These are phyloP conservation scores for Colletotrichum godetiae DNA, from an alignment of 2,329 filamentous ascomycete genomes.

Conservation along the genomic window DNA sequence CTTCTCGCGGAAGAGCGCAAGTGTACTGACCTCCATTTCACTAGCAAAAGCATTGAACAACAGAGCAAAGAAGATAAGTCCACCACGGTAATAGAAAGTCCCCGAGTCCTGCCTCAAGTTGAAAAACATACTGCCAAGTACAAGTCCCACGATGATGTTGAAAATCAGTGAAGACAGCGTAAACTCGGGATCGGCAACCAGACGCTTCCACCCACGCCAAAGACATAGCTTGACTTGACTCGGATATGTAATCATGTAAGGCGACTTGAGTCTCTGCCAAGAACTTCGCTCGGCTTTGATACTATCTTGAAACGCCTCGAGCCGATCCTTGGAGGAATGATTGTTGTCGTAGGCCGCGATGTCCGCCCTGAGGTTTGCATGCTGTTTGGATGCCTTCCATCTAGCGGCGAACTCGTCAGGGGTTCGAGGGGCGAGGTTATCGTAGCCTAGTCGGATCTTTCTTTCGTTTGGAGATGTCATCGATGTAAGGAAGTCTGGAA, in stretches of 20 bases:
- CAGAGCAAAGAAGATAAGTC: slow-evolving; percentile 44
- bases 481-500: slow-evolving; percentile 77
- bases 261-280: slow-evolving; percentile 65
- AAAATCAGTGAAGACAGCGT: slow-evolving; percentile 73
- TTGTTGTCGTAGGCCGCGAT: slow-evolving; percentile 15
- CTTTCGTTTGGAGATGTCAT: slow-evolving; percentile 75
- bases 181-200: slow-evolving; percentile 71
- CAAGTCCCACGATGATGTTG: slow-evolving; percentile 51
- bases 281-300: slow-evolving; percentile 57
- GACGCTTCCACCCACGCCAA: slow-evolving; percentile 73
- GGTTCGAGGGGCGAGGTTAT: slow-evolving; percentile 64
- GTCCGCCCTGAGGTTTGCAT: slow-evolving; percentile 1
- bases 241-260: slow-evolving; percentile 73
- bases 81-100: slow-evolving; percentile 63
- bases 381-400: slow-evolving; percentile 28
- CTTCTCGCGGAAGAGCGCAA: no score
- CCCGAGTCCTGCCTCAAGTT: slow-evolving; percentile 63
- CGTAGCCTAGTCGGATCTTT: slow-evolving; percentile 66
- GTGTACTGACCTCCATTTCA: slow-evolving; percentile 37
- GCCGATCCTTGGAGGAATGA: slow-evolving; percentile 21
- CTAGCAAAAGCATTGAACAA: slow-evolving; percentile 47
- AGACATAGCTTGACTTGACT: slow-evolving; percentile 70
- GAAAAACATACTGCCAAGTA: slow-evolving; percentile 76
- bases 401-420: slow-evolving; percentile 61
- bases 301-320: slow-evolving; percentile 31